Evolutionary conservation across 208 protist genomes (phyloP).

Genomic region (Jaenimonas drosophilae): DNA sequence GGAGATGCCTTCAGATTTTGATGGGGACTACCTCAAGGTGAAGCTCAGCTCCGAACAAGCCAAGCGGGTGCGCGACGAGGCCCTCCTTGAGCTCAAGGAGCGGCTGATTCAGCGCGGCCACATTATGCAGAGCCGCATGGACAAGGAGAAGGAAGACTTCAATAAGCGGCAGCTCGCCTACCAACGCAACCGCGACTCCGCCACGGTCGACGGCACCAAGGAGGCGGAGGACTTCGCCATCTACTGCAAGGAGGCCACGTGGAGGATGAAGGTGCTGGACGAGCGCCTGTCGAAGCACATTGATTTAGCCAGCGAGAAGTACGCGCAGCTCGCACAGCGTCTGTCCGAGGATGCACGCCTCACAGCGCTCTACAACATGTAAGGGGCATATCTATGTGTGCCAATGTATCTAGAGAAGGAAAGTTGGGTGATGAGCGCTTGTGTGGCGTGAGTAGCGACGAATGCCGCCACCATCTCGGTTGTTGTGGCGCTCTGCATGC

Average conservation of each 20-base stretch:
- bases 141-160: conserved; percentile 84
- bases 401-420: too few relatives aligned
- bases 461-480: too few relatives aligned
- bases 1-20: conserved; percentile 43
- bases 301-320: conserved; percentile 79
- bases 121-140: conserved; percentile 87
- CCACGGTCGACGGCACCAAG: conserved; percentile 45
- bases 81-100: conserved; percentile 81
- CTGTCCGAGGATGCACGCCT: conserved; percentile 71
- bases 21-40: conserved; percentile 71
- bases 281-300: conserved; percentile 81
- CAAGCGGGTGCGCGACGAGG: conserved; percentile 72
- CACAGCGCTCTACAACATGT: conserved; percentile 48
- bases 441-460: too few relatives aligned
- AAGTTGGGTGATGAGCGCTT: too few relatives aligned
- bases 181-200: conserved; percentile 57
- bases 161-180: conserved; percentile 55
- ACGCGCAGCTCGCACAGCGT: conserved; percentile 62
- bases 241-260: conserved; percentile 87
- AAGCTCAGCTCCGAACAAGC: conserved; percentile 63
- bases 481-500: too few relatives aligned
- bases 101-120: conserved; percentile 83
- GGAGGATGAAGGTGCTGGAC: conserved; percentile 87
- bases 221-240: conserved; percentile 77
- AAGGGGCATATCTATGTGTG: too few relatives aligned